Evolutionary conservation across 768 basidiomycete species (phyloP).

Genomic region (Xerocomus spinulosus): DNA sequence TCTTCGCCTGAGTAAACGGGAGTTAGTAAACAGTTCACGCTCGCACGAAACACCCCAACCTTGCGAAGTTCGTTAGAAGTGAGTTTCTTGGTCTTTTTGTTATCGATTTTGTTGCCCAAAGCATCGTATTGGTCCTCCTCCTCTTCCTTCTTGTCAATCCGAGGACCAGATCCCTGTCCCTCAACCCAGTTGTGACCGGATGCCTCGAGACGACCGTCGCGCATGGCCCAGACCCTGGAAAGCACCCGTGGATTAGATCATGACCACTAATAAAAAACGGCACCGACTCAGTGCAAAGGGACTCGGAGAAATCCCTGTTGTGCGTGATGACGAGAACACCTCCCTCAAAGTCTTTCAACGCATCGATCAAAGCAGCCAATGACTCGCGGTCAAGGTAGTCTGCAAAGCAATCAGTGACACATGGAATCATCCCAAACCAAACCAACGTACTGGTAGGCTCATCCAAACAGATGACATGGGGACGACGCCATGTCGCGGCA

Average conservation of each 20-base stretch:
- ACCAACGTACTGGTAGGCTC: conserved; percentile 80
- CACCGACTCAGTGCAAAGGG: conserved; percentile 78
- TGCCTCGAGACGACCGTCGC: conserved; percentile 91
- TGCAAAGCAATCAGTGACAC: conserved; percentile 23
- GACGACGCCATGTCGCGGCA: conserved; percentile 98
- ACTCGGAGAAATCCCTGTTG: conserved; percentile 99
- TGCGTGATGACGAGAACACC: conserved; percentile 98
- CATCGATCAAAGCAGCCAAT: conserved; percentile 96
- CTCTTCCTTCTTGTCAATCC: conserved; percentile 92
- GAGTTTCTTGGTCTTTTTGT: conserved; percentile 83
- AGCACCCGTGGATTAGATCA: not conserved
- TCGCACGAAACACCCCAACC: conserved; percentile 29
- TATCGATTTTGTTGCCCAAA: conserved; percentile 95
- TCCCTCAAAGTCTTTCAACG: conserved; percentile 96
- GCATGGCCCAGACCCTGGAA: conserved; percentile 92
- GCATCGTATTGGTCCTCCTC: conserved; percentile 93
- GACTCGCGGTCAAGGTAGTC: conserved; percentile 99
- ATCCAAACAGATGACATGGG: conserved; percentile 95
- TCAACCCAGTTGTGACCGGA: conserved; percentile 99
- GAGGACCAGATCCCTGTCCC: conserved; percentile 91
- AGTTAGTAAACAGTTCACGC: conserved; percentile 10
- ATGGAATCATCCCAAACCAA: not conserved
- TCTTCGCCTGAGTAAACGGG: conserved; percentile 56
- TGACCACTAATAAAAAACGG: not conserved
- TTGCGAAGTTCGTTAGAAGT: conserved; percentile 82